These are phyloP conservation scores for Schwanniomyces occidentalis DNA, from an alignment of 805 yeast species.

Conservation along the genomic window DNA sequence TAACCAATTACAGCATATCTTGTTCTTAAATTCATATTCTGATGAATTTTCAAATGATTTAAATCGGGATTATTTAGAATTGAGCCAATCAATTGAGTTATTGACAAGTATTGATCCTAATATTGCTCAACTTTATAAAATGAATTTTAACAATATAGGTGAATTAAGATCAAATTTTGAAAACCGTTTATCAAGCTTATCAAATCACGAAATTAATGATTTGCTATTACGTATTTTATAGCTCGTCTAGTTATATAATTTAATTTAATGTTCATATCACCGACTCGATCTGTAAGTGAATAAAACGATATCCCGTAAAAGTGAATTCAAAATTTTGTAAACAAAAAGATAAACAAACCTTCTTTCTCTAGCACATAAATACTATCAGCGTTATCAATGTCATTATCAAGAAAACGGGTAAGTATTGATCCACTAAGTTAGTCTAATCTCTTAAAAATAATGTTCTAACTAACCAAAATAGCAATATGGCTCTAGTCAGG, in stretches of 20 bases:
- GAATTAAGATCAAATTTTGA: slow-evolving; percentile 22
- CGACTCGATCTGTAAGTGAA: too few relatives aligned
- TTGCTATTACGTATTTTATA: slow-evolving; percentile 28
- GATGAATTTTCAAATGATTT: slow-evolving; percentile 18
- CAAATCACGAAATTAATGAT: slow-evolving; percentile 23
- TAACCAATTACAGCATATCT: slow-evolving; percentile 15
- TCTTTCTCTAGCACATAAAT: neutral
- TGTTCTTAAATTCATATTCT: slow-evolving; percentile 15
- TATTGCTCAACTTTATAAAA: slow-evolving; percentile 19
- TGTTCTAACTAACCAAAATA: slow-evolving; percentile 1
- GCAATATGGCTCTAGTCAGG: slow-evolving; percentile 7
- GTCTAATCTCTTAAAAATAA: neutral
- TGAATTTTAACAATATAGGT: slow-evolving; percentile 12
- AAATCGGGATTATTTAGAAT: slow-evolving; percentile 24
- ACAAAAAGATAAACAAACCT: slow-evolving; percentile 5
- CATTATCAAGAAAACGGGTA: slow-evolving; percentile 28
- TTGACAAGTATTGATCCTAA: slow-evolving; percentile 22
- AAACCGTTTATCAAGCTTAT: slow-evolving; percentile 9
- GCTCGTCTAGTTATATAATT: too few relatives aligned
- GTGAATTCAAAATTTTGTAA: slow-evolving; percentile 4
- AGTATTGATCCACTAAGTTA: slow-evolving; percentile 9
- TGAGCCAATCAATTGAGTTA: slow-evolving; percentile 30
- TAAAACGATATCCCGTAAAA: slow-evolving; percentile 4
- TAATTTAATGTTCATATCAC: too few relatives aligned
- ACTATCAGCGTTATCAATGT: slow-evolving; percentile 13